Conservation (phyloP, 2,329 filamentous ascomycete species). For the Epichloe gansuensis region DNA sequence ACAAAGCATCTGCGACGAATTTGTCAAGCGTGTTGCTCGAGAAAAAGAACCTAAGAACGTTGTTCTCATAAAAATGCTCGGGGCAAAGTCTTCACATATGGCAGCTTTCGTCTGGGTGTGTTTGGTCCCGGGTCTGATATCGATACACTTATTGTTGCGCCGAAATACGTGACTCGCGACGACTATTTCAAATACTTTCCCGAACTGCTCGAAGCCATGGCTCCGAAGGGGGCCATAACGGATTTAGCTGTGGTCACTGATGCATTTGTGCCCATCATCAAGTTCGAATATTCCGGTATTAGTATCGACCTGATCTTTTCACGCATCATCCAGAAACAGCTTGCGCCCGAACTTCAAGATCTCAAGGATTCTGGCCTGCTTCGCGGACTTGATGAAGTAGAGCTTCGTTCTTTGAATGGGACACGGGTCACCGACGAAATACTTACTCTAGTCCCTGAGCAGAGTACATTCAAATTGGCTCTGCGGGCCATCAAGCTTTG, state of each 20-base stretch:
- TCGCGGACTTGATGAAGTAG: constrained; percentile 73
- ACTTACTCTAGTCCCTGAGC: constrained; percentile 74
- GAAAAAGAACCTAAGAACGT: constrained; percentile 61
- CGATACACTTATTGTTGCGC: constrained; percentile 85
- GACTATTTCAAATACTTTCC: constrained; percentile 92
- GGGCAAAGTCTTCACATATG: constrained; percentile 90
- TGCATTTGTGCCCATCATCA: constrained; percentile 94
- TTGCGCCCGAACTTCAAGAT: constrained; percentile 54
- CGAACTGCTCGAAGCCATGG: constrained; percentile 63
- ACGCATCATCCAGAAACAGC: constrained; percentile 56
- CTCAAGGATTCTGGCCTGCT: constrained; percentile 76
- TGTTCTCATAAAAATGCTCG: constrained; percentile 67
- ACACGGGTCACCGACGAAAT: constrained; percentile 93
- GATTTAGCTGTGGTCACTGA: constrained; percentile 79
- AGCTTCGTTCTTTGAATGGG: constrained; percentile 83
- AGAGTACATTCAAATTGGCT: constrained; percentile 79
- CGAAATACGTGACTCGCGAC: constrained; percentile 75
- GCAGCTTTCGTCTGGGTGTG: constrained; percentile 88
- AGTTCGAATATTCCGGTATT: constrained; percentile 81
- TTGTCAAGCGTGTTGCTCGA: constrained; percentile 70
- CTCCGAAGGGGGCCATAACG: constrained; percentile 65
- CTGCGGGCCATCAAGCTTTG: constrained; percentile 90
- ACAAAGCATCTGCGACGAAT: constrained; percentile 70
- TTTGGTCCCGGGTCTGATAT: constrained; percentile 96
- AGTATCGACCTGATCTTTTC: constrained; percentile 92